A percentile compares a stretch with the other conserved stretches of the same genome.
Conservation (phyloP, 225 moss, liverwort and hornwort species). For the Straminergon stramineum region DNA sequence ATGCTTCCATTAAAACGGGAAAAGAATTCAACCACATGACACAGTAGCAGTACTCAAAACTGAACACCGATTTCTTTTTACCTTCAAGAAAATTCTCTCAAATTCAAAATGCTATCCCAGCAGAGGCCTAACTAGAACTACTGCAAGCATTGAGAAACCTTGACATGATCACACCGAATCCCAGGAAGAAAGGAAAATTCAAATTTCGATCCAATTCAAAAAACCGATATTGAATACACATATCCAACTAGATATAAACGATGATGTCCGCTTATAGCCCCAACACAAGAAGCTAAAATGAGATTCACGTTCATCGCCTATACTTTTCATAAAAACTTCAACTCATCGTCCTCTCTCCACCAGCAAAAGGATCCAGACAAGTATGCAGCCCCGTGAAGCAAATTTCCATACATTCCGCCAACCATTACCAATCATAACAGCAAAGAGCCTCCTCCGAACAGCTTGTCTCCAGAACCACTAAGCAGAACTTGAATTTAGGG, state of each 20-base stretch:
- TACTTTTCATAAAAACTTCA: neutral
- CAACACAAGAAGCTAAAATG: neutral
- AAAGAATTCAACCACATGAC: neutral
- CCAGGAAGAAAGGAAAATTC: neutral
- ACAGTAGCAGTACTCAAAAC: neutral
- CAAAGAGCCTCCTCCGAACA: neutral
- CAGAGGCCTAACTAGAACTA: neutral
- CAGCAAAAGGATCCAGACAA: neutral
- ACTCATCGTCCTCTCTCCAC: neutral
- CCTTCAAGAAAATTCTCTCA: neutral
- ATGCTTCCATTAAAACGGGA: neutral
- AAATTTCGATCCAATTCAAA: neutral
- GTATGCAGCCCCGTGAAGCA: neutral
- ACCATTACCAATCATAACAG: neutral
- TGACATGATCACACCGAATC: neutral
- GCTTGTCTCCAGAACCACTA: neutral
- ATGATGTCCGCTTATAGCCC: neutral
- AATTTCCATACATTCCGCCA: neutral
- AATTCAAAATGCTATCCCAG: neutral
- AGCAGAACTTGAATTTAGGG: neutral
- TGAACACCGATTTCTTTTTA: neutral
- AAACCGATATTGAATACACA: neutral
- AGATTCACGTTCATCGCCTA: neutral
- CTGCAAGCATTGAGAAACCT: neutral
- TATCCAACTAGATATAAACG: neutral